phyloP scores from a whole-genome alignment of 306 rosid species.

The Quercus rubra region DNA sequence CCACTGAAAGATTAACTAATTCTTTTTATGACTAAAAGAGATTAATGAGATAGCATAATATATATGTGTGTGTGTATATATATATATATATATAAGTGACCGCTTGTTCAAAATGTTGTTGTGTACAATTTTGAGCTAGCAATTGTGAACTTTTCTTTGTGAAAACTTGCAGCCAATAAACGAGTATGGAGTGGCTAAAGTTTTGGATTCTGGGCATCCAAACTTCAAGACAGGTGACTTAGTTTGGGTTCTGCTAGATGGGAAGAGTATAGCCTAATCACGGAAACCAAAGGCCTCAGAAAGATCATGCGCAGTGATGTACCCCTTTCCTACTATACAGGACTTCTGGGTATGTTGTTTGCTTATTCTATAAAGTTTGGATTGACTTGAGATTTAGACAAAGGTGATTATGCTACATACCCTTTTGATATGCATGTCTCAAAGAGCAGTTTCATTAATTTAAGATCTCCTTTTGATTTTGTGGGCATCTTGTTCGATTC shows the following conservation, averaged over 20 bases:
- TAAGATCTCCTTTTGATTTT: too few relatives aligned
- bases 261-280: slow-evolving; percentile 47
- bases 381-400: too few relatives aligned
- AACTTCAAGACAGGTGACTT: slow-evolving; percentile 44
- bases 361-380: neutral
- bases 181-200: slow-evolving; percentile 48
- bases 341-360: slow-evolving; percentile 16
- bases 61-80: too few relatives aligned
- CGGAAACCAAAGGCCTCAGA: slow-evolving; percentile 18
- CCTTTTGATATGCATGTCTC: too few relatives aligned
- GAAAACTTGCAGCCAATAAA: slow-evolving; percentile 17
- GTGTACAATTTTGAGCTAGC: neutral
- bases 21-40: too few relatives aligned
- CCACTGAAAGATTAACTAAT: too few relatives aligned
- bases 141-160: neutral
- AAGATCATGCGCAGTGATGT: slow-evolving; percentile 32
- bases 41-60: too few relatives aligned
- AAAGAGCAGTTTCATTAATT: too few relatives aligned
- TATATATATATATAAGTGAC: too few relatives aligned
- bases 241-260: slow-evolving; percentile 42
- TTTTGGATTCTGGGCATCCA: slow-evolving; percentile 43
- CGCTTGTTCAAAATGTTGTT: too few relatives aligned
- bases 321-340: slow-evolving; percentile 48
- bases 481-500: too few relatives aligned
- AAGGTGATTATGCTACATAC: too few relatives aligned